A percentile compares a stretch with the other conserved stretches of the same genome.
Conservation (phyloP, 768 basidiomycete genomes). For the Naganishia antarctica region DNA sequence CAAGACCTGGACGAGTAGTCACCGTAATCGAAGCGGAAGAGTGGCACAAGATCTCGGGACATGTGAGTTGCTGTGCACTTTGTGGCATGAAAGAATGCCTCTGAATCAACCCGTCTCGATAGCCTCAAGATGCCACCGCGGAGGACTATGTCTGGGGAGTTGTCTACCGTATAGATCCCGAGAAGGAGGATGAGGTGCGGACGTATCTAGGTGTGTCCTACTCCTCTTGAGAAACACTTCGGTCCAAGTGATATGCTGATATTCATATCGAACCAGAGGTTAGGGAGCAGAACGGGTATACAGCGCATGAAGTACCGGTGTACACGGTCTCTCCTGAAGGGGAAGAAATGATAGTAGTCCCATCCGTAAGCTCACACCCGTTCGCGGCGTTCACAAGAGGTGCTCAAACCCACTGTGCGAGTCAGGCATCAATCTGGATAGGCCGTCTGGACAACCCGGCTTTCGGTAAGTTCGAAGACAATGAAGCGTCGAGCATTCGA, state of each 20-base stretch:
- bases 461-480: conserved; percentile 60
- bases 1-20: conserved; percentile 82
- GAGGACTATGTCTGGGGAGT: conserved; percentile 80
- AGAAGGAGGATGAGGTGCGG: conserved; percentile 67
- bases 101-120: too few relatives aligned
- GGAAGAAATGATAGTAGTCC: conserved; percentile 6
- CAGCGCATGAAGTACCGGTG: conserved; percentile 70
- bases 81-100: too few relatives aligned
- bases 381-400: not conserved
- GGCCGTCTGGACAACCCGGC: conserved; percentile 81
- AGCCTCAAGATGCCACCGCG: conserved; percentile 46
- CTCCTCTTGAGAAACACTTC: too few relatives aligned
- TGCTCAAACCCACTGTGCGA: conserved; percentile 4
- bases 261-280: too few relatives aligned
- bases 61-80: conserved; percentile 42
- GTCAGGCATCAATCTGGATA: conserved; percentile 63
- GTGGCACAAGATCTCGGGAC: conserved; percentile 57
- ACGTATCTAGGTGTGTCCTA: conserved; percentile 67
- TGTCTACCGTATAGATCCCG: conserved; percentile 80
- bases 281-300: conserved; percentile 73
- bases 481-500: too few relatives aligned
- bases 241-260: too few relatives aligned
- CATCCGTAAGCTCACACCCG: not conserved
- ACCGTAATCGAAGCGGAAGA: conserved; percentile 82
- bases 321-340: conserved; percentile 61